Evolutionary conservation across 2,329 filamentous ascomycete species (phyloP).

Genomic region (Fusarium sp.): DNA sequence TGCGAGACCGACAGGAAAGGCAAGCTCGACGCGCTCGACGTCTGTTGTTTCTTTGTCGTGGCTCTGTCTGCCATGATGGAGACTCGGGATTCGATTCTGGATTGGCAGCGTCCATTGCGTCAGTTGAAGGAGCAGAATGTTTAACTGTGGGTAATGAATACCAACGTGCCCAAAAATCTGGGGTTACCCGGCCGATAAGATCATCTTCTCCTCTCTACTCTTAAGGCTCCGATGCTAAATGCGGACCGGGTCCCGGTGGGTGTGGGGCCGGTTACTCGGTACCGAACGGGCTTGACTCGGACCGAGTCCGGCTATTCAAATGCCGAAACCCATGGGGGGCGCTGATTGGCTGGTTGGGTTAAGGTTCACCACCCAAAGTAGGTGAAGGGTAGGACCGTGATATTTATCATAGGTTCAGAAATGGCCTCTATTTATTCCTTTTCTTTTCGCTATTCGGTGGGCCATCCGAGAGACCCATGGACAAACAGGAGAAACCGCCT

Average conservation of each 20-base stretch:
- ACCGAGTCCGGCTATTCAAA: neutral
- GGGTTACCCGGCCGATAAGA: neutral
- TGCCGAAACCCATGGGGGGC: neutral
- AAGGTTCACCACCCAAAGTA: neutral
- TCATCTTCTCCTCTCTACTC: neutral
- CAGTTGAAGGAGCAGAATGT: neutral
- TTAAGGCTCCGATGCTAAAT: neutral
- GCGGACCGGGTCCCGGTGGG: neutral
- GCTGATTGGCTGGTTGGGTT: neutral
- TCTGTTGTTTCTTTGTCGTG: conserved; percentile 67
- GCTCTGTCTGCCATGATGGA: neutral
- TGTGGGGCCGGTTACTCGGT: neutral
- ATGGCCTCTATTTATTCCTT: no score
- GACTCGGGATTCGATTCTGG: neutral
- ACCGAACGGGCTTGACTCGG: neutral
- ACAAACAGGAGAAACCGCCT: neutral
- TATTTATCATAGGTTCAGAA: neutral
- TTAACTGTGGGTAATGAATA: neutral
- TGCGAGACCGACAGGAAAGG: conserved; percentile 85
- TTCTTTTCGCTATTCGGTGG: no score
- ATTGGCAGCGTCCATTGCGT: neutral
- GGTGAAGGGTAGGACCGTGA: neutral
- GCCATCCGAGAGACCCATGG: no score
- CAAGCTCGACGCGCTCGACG: conserved; percentile 88
- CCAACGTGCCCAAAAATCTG: neutral